Evolutionary conservation across 1,284 basidiomycete genomes (phyloP).

Genomic region (Flammula alnicola): DNA sequence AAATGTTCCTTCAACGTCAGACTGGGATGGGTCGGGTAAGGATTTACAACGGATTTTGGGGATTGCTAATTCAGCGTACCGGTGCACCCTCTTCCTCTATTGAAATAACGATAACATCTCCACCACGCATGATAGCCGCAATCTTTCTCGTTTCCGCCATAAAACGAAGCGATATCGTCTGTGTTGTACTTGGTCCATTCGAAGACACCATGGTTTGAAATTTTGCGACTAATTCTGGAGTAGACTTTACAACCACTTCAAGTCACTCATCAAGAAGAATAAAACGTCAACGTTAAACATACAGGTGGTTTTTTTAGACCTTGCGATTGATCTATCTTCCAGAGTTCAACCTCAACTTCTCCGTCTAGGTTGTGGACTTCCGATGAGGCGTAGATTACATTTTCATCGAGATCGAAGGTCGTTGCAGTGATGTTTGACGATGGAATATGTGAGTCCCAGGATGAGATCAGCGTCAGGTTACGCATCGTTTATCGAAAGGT

Average conservation of each 20-base stretch:
- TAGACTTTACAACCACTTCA: conserved; percentile 13
- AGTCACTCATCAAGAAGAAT: background rate
- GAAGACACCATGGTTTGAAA: conserved; percentile 40
- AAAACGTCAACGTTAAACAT: background rate
- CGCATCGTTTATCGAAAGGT: conserved; percentile 32
- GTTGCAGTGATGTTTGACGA: conserved; percentile 47
- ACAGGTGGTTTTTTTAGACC: conserved; percentile 24
- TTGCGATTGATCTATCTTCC: conserved; percentile 45
- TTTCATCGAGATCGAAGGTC: conserved; percentile 73
- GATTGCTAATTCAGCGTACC: conserved; percentile 36
- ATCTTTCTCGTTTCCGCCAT: conserved; percentile 70
- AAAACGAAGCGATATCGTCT: conserved; percentile 67
- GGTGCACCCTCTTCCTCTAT: conserved; percentile 57
- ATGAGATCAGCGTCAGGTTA: conserved; percentile 49
- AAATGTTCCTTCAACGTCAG: conserved; percentile 85
- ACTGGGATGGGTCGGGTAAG: conserved; percentile 38
- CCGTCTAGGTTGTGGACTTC: conserved; percentile 55
- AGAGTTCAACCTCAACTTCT: conserved; percentile 63
- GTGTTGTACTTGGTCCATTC: conserved; percentile 30
- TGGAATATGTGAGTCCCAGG: conserved; percentile 31
- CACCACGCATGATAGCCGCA: conserved; percentile 68
- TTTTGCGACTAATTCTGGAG: conserved; percentile 36
- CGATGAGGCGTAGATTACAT: conserved; percentile 62
- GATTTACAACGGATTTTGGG: conserved; percentile 1
- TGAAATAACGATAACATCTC: conserved; percentile 76